Base-by-base conservation (phyloP, 106 monocot species). In the Dioscorea zingiberensis region DNA sequence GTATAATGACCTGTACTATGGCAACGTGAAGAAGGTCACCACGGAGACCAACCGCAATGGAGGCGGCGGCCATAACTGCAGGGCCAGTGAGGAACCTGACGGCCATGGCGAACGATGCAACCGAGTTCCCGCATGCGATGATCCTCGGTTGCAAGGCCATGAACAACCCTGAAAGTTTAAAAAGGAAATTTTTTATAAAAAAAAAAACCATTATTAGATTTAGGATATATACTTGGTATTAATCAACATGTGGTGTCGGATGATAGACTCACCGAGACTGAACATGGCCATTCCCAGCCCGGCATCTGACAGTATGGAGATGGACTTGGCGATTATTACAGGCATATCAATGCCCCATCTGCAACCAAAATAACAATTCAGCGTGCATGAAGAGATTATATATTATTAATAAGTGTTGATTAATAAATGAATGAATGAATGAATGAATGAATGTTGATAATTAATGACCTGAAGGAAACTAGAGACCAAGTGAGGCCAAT, bases 221-320 rank as follows among this genome's bases (percentile, higher is more conserved):
- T n/a, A n/a, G n/a, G n/a, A n/a, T n/a, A 13, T 47, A 47, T 13
- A 47, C 46, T 7, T 47, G 13, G 46, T 47, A 47, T 47, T n/a
- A n/a, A n/a, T n/a, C n/a, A 47, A 47, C 13, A 47, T 47, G 13
- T 47, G 13, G 46, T 47, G 46, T 13, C 46, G 58, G 48, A 26
- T 27, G 18, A 25, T 3, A 27, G 44, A 66, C 89, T 63, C 66
- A 94, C 94, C 94, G 0, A 94, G 77, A 74, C 94, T 94, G 75
- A 94, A 94, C 94, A 94, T 94, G 44, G 94, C 94, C 94, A 94
- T 94, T 69, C 94, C 94, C 4, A 94, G 83, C 24, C 94, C 94
- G 2, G 94, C 94, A 46, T 95, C 91, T 28, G 94, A 95, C 70
- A 95, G 83, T 67, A 95, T 91, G 63, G 94, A 91, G 73, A 95